A percentile compares a stretch with the other conserved stretches of the same genome.
Conservation (phyloP, 1,284 basidiomycete species). For the Cryptococcus depauperatus region DNA sequence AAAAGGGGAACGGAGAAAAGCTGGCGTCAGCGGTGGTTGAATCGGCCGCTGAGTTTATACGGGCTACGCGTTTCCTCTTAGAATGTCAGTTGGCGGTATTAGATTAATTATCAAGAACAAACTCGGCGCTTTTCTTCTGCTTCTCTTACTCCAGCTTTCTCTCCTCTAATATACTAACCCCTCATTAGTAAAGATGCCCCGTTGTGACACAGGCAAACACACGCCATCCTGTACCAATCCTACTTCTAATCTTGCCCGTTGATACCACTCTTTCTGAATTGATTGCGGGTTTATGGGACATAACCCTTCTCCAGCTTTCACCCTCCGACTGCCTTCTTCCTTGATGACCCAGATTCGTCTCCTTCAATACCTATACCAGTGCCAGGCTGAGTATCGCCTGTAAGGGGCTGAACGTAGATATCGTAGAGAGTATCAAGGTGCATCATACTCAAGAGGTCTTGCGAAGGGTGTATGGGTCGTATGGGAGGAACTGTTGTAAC, state of each 20-base stretch:
- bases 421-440: conserved; percentile 36
- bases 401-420: conserved; percentile 36
- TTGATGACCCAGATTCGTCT: background rate
- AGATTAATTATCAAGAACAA: conserved; percentile 2
- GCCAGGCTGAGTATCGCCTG: conserved; percentile 5
- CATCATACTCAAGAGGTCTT: conserved; percentile 36
- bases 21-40: background rate
- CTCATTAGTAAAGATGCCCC: background rate
- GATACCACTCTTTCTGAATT: conserved; percentile 19
- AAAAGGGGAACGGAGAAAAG: background rate
- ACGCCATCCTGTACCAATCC: conserved; percentile 32
- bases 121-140: conserved; percentile 25
- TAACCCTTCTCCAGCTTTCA: conserved; percentile 36
- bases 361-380: conserved; percentile 6
- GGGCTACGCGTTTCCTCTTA: background rate
- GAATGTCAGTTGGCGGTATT: background rate
- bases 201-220: conserved; percentile 4
- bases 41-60: too few relatives aligned
- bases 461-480: conserved; percentile 33
- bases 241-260: conserved; percentile 24
- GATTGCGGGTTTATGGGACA: conserved; percentile 15
- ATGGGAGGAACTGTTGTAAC: conserved; percentile 20
- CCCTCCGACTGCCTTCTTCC: conserved; percentile 8
- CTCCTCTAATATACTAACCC: conserved; percentile 28
- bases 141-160: conserved; percentile 28